A percentile compares a stretch with the other conserved stretches of the same genome.
phyloP scores from a whole-genome alignment of 2,329 filamentous ascomycete species.

The Ceratocystis ficicola region DNA sequence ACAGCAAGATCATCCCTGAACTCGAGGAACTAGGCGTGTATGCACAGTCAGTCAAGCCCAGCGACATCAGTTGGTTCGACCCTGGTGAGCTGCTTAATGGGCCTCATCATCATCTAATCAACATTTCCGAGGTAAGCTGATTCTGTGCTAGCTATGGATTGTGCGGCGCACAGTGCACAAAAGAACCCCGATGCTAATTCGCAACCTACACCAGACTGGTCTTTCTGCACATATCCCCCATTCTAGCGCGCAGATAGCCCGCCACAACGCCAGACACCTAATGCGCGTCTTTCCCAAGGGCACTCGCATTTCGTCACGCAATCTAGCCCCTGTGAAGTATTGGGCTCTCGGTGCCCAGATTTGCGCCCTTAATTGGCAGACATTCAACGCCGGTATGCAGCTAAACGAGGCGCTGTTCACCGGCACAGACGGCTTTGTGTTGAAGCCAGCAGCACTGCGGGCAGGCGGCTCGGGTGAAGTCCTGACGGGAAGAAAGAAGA shows the following conservation, averaged over 20 bases:
- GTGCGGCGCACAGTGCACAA: too few relatives aligned
- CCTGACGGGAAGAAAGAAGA: slow-evolving; percentile 36
- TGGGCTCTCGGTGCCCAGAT: slow-evolving; percentile 58
- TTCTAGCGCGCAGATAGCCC: slow-evolving; percentile 38
- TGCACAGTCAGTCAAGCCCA: slow-evolving; percentile 56
- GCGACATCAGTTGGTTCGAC: slow-evolving; percentile 54
- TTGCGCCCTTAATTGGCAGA: slow-evolving; percentile 59
- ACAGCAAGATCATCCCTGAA: slow-evolving; percentile 47
- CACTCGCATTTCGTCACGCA: slow-evolving; percentile 53
- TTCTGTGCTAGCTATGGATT: too few relatives aligned
- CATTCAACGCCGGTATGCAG: slow-evolving; percentile 52
- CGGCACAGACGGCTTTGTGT: slow-evolving; percentile 51
- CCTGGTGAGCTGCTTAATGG: slow-evolving; percentile 39
- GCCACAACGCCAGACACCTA: slow-evolving; percentile 52
- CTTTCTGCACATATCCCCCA: slow-evolving; percentile 27
- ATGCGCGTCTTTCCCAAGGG: slow-evolving; percentile 61
- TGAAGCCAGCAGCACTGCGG: slow-evolving; percentile 51
- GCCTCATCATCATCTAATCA: slow-evolving; percentile 55
- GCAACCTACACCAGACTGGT: background rate
- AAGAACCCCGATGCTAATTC: background rate
- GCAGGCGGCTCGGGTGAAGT: slow-evolving; percentile 41
- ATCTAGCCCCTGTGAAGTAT: slow-evolving; percentile 50
- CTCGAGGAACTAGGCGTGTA: slow-evolving; percentile 55
- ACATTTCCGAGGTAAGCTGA: slow-evolving; percentile 44
- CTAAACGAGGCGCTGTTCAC: slow-evolving; percentile 56